Conservation (phyloP, 805 yeast species). For the Kodamaea fukazawae region DNA sequence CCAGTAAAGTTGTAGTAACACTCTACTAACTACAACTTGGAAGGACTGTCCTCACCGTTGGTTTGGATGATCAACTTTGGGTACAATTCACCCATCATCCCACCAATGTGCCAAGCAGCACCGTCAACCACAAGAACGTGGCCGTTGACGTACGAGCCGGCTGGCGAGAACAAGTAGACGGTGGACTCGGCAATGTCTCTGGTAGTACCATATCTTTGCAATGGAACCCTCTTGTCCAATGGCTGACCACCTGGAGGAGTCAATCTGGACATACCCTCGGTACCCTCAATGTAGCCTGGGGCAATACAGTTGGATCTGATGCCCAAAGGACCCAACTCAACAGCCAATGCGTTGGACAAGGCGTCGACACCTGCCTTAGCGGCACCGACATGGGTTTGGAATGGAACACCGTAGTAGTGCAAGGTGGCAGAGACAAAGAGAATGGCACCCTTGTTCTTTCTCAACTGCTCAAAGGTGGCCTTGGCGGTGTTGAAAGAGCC, state of each 20-base stretch:
- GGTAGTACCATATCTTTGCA: conserved; percentile 25
- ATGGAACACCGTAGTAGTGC: conserved; percentile 85
- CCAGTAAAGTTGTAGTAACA: too few relatives aligned
- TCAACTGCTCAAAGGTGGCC: conserved; percentile 68
- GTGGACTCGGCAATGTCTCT: conserved; percentile 31
- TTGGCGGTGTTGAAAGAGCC: conserved; percentile 90
- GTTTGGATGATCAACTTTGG: conserved; percentile 30
- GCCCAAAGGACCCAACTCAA: conserved; percentile 89
- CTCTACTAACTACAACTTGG: conserved; percentile 20
- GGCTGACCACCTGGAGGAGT: conserved; percentile 39
- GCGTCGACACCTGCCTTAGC: conserved; percentile 97
- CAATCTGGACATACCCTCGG: conserved; percentile 81
- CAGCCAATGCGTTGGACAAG: conserved; percentile 76
- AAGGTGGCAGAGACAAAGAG: conserved; percentile 85
- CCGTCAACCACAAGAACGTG: conserved; percentile 29
- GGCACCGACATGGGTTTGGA: conserved; percentile 88
- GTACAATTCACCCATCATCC: conserved; percentile 31
- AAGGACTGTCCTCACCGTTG: conserved; percentile 21
- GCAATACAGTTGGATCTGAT: conserved; percentile 81
- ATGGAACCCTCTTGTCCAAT: conserved; percentile 35
- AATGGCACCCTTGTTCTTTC: conserved; percentile 64
- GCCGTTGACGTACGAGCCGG: conserved; percentile 26
- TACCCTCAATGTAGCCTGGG: conserved; percentile 85
- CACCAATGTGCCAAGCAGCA: conserved; percentile 46
- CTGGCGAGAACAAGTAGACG: conserved; percentile 26